Evolutionary conservation across 2,329 filamentous ascomycete species (phyloP), one percentile per base, ranked within the genome.

Genomic region (Sarocladium kiliense): DNA sequence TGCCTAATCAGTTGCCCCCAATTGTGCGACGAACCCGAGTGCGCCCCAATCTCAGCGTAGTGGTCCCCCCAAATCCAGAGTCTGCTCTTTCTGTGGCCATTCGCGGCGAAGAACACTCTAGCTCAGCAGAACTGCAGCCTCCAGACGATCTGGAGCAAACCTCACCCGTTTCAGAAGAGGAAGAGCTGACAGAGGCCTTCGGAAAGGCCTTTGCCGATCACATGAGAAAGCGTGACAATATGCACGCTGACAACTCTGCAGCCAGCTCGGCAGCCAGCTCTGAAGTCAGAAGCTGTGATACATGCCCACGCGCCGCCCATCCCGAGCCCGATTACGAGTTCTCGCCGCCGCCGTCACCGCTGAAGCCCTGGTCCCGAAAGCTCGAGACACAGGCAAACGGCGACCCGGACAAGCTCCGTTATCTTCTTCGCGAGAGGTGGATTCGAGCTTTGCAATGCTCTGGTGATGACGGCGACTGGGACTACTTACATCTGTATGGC

Each of bases 401-500:
- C 10, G 30, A 51, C 18, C 27, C 47, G 18, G 27, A 34, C 3
- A 3, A 10, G 18, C 11, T 3, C 9, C 26, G 47, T 4, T 3
- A 5, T 3, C 26, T 51, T 14, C 27, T 36, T 3, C 26, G 47
- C 2, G 47, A 51, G 47, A 3, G 10, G 7, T 51, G 27, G 27
- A 51, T 51, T 27, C 4, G 6, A 3, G 3, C 11, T 3, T n/a
- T 51, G 47, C 47, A 51, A 18, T 19, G 18, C 12, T 51, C 47
- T 3, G 47, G 47, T 18, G 27, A 51, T 10, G 47, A 51, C 3
- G 47, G 47, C 9, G 4, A 3, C 18, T 27, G 7, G 21, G 47
- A 51, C 27, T 51, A 36, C 27, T n/a, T 51, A 3, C 47, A 51
- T n/a, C 18, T 51, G 47, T 51, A 51, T 27, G 11, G 3, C 27